Base-by-base conservation (phyloP, 192 early-diverging fungal genomes). In the Backusella morwellensis region DNA sequence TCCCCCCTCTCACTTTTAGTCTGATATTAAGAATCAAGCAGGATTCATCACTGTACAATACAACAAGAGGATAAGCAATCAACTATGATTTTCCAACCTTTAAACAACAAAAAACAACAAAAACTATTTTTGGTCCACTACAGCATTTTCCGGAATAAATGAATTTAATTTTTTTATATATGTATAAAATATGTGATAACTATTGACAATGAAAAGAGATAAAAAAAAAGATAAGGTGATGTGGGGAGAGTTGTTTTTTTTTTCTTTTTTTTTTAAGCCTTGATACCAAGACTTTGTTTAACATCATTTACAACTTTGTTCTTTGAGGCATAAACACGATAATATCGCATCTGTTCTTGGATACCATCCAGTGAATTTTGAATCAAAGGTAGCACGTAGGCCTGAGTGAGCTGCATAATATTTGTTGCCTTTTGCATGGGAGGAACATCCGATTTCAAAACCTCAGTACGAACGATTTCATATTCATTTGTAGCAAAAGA, bases 391-490 rank as follows among this genome's bases (percentile, higher is more conserved):
- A 89, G 67, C 15, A 86, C 85, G 54, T 88, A 81, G 21, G 85
- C 83, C 23, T 82, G 85, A 42, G 86, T 87, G 26, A 90, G 63
- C 6, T 82, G 66, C 9, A 89, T 47, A 34, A 90, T 83, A 70
- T 86, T 85, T 63, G 76, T 82, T 6, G 89, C 89, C 74, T 88
- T 89, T 68, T 89, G 84, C 36, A 87, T n/a, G 21, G 86, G 78
- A 44, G 85, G 68, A 12, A 83, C 76, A 34, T 90, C 85, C 4
- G 63, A 75, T 52, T 86, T 85, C 32, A 74, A 41, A 4, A 85
- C 69, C 70, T 90, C 85, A n/a, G 77, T 66, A 42, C 84, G 80
- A 50, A 90, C 78, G 14, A 83, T 78, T n/a, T 71, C 77, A 76
- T 87, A 87, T 70, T 85, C 82, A 56, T 85, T 78, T 36, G 81